Conservation (phyloP, 2,329 filamentous ascomycete species). For the Monosporascus sp. region DNA sequence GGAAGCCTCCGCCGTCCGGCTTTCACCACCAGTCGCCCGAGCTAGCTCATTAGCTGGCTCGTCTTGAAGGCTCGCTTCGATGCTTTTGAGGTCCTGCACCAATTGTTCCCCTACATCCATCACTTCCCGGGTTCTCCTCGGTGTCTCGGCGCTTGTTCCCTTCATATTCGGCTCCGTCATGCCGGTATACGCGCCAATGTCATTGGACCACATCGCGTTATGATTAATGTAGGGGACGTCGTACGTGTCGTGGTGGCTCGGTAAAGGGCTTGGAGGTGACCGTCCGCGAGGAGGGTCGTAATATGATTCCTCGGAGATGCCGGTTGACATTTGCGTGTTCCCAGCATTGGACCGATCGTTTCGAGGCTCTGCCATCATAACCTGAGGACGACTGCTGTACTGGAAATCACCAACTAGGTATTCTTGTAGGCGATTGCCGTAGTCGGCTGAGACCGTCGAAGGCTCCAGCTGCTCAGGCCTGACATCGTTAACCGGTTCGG, state of each 20-base stretch:
- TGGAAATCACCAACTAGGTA: slow-evolving; percentile 33
- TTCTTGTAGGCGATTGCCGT: slow-evolving; percentile 33
- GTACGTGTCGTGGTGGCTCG: slow-evolving; percentile 36
- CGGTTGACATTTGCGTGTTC: slow-evolving; percentile 30
- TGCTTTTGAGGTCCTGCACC: slow-evolving; percentile 17
- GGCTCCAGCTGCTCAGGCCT: slow-evolving; percentile 19
- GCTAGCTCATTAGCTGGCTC: slow-evolving; percentile 13
- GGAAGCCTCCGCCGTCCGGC: slow-evolving; percentile 11
- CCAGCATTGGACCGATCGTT: slow-evolving; percentile 40
- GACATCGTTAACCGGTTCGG: slow-evolving; percentile 30
- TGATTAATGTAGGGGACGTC: slow-evolving; percentile 21
- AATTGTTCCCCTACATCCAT: slow-evolving; percentile 11
- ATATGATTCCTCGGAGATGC: slow-evolving; percentile 35
- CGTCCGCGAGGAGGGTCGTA: slow-evolving; percentile 46
- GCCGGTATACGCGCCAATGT: slow-evolving; percentile 10
- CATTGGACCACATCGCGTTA: slow-evolving; percentile 17
- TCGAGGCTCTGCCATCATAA: slow-evolving; percentile 36
- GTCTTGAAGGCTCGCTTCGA: slow-evolving; percentile 12
- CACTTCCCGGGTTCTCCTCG: slow-evolving; percentile 11
- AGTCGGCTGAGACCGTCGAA: slow-evolving; percentile 35
- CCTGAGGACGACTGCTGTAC: slow-evolving; percentile 28
- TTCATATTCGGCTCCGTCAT: slow-evolving; percentile 9
- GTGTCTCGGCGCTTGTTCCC: slow-evolving; percentile 15
- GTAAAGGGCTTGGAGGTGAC: slow-evolving; percentile 48
- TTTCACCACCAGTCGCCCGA: slow-evolving; percentile 16